Conservation (phyloP, 2,329 filamentous ascomycete species). For the Diaporthe sp. region DNA sequence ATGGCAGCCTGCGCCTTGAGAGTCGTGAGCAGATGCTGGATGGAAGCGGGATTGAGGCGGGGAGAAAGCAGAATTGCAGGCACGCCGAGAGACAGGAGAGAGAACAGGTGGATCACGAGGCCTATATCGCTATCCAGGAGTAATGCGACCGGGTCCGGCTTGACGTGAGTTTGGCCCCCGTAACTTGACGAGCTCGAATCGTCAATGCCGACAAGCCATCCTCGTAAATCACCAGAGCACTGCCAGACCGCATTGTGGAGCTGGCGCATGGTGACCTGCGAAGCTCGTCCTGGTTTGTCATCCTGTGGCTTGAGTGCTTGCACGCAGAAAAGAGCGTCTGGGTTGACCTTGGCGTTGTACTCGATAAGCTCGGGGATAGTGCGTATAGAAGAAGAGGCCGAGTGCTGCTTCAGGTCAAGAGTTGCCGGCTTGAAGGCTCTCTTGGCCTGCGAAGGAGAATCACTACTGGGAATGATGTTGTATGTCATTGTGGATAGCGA, state of each 20-base stretch:
- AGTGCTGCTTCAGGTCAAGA: background rate
- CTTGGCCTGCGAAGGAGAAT: background rate
- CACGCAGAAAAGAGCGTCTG: background rate
- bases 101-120: conserved; percentile 7
- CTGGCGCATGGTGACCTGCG: background rate
- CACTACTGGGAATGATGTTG: background rate
- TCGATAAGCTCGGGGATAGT: conserved; percentile 13
- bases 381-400: background rate
- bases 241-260: background rate
- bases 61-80: background rate
- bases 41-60: background rate
- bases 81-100: background rate
- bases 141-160: background rate
- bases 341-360: conserved; percentile 2
- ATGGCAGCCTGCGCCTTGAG: background rate
- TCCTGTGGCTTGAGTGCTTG: background rate
- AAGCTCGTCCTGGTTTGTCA: background rate
- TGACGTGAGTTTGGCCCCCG: background rate
- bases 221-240: background rate
- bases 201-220: background rate
- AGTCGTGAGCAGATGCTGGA: conserved; percentile 2
- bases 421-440: background rate
- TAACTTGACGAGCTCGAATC: background rate
- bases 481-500: background rate
- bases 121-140: conserved; percentile 4